A percentile compares a stretch with the other conserved stretches of the same genome.
phyloP scores from a whole-genome alignment of 371 early-diverging fungal genomes.

The Mortierella sp. region DNA sequence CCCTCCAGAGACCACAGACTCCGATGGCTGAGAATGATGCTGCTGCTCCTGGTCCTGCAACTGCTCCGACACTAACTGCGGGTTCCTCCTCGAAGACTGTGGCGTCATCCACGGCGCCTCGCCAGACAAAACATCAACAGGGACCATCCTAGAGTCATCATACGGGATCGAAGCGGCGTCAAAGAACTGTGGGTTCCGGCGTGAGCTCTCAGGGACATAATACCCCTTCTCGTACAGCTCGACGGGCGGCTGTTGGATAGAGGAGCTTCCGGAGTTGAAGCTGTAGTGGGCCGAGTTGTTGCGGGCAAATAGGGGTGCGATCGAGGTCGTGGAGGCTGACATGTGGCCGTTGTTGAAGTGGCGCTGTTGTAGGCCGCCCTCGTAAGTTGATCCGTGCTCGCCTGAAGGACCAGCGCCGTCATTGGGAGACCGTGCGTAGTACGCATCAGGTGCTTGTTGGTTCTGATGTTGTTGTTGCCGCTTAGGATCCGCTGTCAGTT shows the following conservation, averaged over 20 bases:
- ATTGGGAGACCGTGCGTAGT: not conserved
- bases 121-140: not conserved
- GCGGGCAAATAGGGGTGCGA: slow-evolving; percentile 9
- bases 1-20: not conserved
- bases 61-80: too few species aligned
- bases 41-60: too few species aligned
- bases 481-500: not conserved
- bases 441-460: not conserved
- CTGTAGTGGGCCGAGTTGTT: slow-evolving; percentile 1
- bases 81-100: not conserved
- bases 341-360: not conserved
- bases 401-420: not conserved
- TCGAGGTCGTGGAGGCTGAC: not conserved
- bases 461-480: not conserved
- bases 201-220: not conserved
- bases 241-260: not conserved
- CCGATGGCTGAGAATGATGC: too few species aligned
- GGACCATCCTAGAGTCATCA: not conserved
- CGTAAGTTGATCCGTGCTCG: not conserved
- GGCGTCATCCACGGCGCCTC: not conserved
- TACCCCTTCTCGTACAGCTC: slow-evolving; percentile 6
- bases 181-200: not conserved
- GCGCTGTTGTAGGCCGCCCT: not conserved
- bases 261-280: not conserved
- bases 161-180: not conserved